Percentiles rank a stretch among this genome's conserved stretches.
Evolutionary conservation across 2,329 filamentous ascomycete genomes (phyloP).

Genomic region (Rutstroemia sp.): DNA sequence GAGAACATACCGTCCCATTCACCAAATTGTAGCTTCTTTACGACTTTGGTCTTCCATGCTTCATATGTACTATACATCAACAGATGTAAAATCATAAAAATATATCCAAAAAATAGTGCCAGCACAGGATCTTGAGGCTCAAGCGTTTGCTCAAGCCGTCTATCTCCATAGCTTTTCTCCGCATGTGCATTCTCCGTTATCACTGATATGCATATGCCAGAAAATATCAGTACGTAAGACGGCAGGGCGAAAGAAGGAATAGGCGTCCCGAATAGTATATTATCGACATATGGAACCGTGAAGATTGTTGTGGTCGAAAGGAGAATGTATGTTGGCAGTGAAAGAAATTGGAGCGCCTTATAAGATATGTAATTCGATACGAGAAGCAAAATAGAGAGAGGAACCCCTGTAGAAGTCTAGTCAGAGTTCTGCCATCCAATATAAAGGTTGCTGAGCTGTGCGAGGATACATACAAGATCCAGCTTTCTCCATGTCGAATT

Average conservation of each 20-base stretch:
- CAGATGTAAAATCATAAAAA: slow-evolving; percentile 3
- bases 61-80: slow-evolving; percentile 5
- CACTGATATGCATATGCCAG: slow-evolving; percentile 5
- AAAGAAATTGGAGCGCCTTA: slow-evolving; percentile 8
- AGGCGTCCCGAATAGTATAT: slow-evolving; percentile 1
- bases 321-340: slow-evolving; percentile 8
- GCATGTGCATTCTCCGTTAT: slow-evolving; percentile 7
- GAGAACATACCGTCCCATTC: slow-evolving; percentile 5
- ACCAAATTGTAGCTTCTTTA: slow-evolving; percentile 2
- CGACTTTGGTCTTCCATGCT: slow-evolving; percentile 6
- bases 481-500: neutral
- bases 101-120: slow-evolving; percentile 9
- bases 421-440: neutral
- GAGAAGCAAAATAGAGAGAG: slow-evolving; percentile 2
- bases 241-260: slow-evolving; percentile 1
- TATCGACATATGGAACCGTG: slow-evolving; percentile 4
- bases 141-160: slow-evolving; percentile 7
- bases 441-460: neutral
- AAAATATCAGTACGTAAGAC: slow-evolving; percentile 1
- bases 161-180: slow-evolving; percentile 3
- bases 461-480: slow-evolving; percentile 1
- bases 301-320: slow-evolving; percentile 8
- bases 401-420: slow-evolving; percentile 2
- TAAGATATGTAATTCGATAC: slow-evolving; percentile 5
- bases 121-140: slow-evolving; percentile 8